A percentile compares a stretch with the other conserved stretches of the same genome.
Conservation (phyloP, 176 grass and related monocot species). For the Alloteropsis semialata region DNA sequence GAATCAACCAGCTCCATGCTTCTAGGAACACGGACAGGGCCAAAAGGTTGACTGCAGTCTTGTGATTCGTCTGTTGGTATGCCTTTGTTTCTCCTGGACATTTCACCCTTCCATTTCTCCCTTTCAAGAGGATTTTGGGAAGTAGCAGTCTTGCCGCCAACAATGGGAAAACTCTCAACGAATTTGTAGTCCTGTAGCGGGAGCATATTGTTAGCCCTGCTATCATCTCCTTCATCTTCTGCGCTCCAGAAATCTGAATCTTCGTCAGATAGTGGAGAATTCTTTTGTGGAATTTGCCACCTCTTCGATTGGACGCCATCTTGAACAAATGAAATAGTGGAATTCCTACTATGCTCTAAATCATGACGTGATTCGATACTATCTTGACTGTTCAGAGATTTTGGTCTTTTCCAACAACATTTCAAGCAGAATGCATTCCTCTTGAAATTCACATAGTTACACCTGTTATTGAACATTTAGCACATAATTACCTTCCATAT, state of each 20-base stretch:
- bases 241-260: conserved; percentile 61
- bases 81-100: conserved; percentile 50
- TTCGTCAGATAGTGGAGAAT: conserved; percentile 23
- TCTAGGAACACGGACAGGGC: conserved; percentile 5
- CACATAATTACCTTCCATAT: conserved; percentile 17
- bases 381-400: conserved; percentile 63
- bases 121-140: conserved; percentile 56
- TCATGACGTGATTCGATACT: conserved; percentile 13
- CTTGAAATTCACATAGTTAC: conserved; percentile 91
- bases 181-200: conserved; percentile 17
- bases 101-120: conserved; percentile 82
- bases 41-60: not conserved
- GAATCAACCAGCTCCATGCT: conserved; percentile 49
- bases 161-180: conserved; percentile 69
- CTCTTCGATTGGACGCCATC: conserved; percentile 29
- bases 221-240: conserved; percentile 16
- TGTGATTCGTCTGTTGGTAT: not conserved
- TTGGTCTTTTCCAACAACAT: conserved; percentile 90
- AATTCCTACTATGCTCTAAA: conserved; percentile 35
- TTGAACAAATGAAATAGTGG: conserved; percentile 69
- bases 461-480: conserved; percentile 47
- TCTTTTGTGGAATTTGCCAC: conserved; percentile 30
- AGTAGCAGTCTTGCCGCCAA: conserved; percentile 51
- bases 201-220: not conserved
- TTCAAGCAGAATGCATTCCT: conserved; percentile 78